Percentiles rank a stretch among this genome's conserved stretches.
phyloP scores from a whole-genome alignment of 108 stramenopile genomes.

The Conticribra weissflogii region DNA sequence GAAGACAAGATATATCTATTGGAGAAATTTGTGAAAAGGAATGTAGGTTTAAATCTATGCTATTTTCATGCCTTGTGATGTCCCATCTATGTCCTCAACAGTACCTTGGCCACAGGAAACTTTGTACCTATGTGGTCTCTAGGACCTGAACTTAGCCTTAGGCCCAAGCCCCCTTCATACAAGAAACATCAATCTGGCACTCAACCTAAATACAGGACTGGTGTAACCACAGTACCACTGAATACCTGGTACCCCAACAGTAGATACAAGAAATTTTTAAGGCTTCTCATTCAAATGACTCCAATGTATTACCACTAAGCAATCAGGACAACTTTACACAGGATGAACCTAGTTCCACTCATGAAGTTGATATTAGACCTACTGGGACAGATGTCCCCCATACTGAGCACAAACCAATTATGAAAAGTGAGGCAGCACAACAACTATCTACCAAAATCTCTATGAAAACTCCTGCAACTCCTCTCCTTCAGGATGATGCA shows the following conservation, averaged over 20 bases:
- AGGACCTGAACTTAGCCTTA: slow-evolving; percentile 19
- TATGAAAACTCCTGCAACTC: no score
- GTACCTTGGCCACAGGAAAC: slow-evolving; percentile 1
- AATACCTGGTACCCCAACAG: slow-evolving; percentile 3
- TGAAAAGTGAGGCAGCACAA: no score
- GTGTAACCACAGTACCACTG: slow-evolving; percentile 46
- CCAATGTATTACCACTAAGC: no score
- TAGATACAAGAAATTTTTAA: no score
- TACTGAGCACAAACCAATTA: no score
- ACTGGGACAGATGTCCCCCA: no score
- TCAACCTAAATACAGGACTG: slow-evolving; percentile 36
- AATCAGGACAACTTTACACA: no score
- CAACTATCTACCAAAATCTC: no score
- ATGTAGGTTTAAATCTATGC: slow-evolving; percentile 6
- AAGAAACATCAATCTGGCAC: slow-evolving; percentile 35
- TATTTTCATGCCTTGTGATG: slow-evolving; percentile 22
- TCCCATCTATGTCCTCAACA: slow-evolving; percentile 29
- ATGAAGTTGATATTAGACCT: no score
- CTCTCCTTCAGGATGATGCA: no score
- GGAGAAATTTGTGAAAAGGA: slow-evolving; percentile 9
- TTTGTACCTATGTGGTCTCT: slow-evolving; percentile 24
- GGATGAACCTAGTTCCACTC: no score
- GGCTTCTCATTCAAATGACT: no score
- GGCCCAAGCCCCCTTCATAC: slow-evolving; percentile 24
- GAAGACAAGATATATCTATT: background rate